Evolutionary conservation across 805 yeast species (phyloP), one percentile per base, ranked within the genome.

Genomic region (Yarrowia keelungensis): DNA sequence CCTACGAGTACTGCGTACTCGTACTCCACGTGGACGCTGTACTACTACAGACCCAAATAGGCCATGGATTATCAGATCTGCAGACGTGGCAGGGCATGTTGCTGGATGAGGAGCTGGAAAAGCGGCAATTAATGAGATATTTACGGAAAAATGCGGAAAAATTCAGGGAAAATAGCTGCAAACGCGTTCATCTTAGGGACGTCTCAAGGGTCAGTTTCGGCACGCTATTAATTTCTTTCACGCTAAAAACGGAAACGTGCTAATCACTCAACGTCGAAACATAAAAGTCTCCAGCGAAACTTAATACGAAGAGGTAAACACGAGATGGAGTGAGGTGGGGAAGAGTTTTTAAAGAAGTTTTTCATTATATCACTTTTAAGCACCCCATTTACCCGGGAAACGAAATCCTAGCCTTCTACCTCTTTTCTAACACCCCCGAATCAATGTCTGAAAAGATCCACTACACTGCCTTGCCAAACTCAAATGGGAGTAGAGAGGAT

Each of bases 41-140:
- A 26, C n/a, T 26, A 26, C n/a, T 35, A 14, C 32, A 26, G 32
- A 19, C 54, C 54, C 32, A 49, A 49, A 32, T 16, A 3, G 54
- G 54, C 39, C 39, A n/a, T 35, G 54, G 54, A 49, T 49, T 49
- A 49, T 49, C 41, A 49, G 54, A 49, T 49, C 54, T 32, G 54
- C 54, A 49, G 54, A 35, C 38, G 54, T 15, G 54, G 54, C 54
- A 35, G 54, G 54, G 12, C 54, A 8, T 3, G 54, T 49, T 32
- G 41, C 39, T 49, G 8, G n/a, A 49, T 9, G 32, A 26, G 32
- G 32, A 26, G 32, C 22, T n/a, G 54, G 54, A 49, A 32, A 49
- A 19, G 50, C 8, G 43, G n/a, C 8, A 41, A 15, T 41, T 14
- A 14, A 14, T 22, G 35, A 36, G 8, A 22, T 5, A 26, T 5